phyloP scores from a whole-genome alignment of 345 rosid species.

The Salix viminalis region DNA sequence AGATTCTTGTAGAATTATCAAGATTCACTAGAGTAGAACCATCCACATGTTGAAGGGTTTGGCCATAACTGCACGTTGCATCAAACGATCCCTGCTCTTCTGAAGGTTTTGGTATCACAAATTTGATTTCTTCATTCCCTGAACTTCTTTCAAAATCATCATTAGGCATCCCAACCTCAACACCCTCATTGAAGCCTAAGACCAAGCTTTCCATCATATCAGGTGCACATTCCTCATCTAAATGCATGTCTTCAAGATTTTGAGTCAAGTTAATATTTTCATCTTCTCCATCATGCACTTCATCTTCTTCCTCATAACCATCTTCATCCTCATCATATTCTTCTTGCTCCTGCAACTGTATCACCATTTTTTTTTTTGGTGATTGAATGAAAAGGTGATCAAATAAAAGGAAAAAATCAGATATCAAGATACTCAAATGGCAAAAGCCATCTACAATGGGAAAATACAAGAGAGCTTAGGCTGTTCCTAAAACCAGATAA shows the following conservation, averaged over 20 bases:
- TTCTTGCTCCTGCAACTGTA: constrained; percentile 73
- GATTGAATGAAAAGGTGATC: background rate
- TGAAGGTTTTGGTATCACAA: constrained; percentile 32
- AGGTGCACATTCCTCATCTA: constrained; percentile 55
- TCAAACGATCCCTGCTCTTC: constrained; percentile 43
- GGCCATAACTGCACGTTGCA: constrained; percentile 34
- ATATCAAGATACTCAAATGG: background rate
- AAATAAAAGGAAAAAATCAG: background rate
- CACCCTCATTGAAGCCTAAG: constrained; percentile 82
- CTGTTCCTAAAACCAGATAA: background rate
- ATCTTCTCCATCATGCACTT: constrained; percentile 65
- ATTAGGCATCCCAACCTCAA: constrained; percentile 74
- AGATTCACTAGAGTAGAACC: constrained; percentile 34
- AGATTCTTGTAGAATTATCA: constrained; percentile 41
- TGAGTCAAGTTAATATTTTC: constrained; percentile 46
- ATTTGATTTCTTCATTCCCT: constrained; percentile 40
- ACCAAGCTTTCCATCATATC: constrained; percentile 54
- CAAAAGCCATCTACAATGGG: background rate
- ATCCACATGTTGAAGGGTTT: constrained; percentile 35
- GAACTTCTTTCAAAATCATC: constrained; percentile 69
- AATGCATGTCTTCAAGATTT: constrained; percentile 56
- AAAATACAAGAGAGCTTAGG: background rate
- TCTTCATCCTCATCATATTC: constrained; percentile 94
- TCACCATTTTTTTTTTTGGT: background rate
- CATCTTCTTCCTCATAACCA: constrained; percentile 81